Evolutionary conservation across 768 basidiomycete species (phyloP).

Genomic region (Tulasnella sp.): DNA sequence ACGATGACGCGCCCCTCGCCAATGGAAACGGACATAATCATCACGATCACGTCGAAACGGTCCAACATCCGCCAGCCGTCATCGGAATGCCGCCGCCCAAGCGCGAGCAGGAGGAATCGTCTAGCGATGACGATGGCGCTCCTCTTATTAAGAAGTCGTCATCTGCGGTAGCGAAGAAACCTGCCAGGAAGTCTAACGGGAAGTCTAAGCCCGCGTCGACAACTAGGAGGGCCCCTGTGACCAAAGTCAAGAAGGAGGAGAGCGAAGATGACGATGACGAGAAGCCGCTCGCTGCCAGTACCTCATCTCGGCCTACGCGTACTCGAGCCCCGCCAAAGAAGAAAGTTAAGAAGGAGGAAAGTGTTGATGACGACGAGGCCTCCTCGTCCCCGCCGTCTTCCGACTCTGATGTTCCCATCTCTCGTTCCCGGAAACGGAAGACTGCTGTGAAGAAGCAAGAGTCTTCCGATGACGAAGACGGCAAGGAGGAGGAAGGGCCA

Average conservation of each 20-base stretch:
- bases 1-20: conserved; percentile 44
- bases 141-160: conserved; percentile 25
- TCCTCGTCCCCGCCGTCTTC: background rate
- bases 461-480: conserved; percentile 28
- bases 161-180: conserved; percentile 27
- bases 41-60: conserved; percentile 25
- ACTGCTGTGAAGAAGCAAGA: background rate
- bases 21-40: conserved; percentile 37
- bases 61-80: background rate
- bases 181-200: background rate
- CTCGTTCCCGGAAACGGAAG: conserved; percentile 11
- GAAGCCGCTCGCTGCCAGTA: conserved; percentile 4
- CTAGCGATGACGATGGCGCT: conserved; percentile 33
- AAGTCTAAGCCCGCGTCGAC: too few species aligned
- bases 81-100: background rate
- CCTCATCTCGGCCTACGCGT: background rate
- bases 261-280: conserved; percentile 14
- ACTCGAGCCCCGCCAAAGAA: conserved; percentile 42
- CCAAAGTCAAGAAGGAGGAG: conserved; percentile 11
- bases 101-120: conserved; percentile 5
- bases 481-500: background rate
- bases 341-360: conserved; percentile 36
- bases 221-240: background rate
- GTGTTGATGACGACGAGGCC: conserved; percentile 23
- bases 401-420: conserved; percentile 3